phyloP scores from a whole-genome alignment of 129 eudicot genomes.

The Artemisia tridentata region DNA sequence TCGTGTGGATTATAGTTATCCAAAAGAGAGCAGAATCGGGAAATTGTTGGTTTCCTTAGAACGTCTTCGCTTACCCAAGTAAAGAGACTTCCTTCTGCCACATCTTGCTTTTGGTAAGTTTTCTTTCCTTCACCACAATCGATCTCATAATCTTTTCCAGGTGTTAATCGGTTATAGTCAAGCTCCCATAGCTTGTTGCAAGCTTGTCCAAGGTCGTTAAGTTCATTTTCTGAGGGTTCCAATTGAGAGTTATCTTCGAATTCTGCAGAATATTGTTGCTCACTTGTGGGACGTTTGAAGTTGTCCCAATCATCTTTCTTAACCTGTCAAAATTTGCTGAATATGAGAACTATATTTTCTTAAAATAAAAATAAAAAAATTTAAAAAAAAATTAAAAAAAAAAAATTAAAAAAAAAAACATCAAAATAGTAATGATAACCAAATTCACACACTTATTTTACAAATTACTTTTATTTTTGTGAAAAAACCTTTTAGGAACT shows the following conservation, averaged over 20 bases:
- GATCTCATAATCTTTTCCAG: conserved; percentile 81
- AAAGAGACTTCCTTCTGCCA: conserved; percentile 83
- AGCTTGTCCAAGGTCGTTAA: conserved; percentile 67
- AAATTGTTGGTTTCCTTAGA: conserved; percentile 57
- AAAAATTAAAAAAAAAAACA: no score
- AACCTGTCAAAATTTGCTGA: conserved; percentile 39
- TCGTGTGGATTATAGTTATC: conserved; percentile 93
- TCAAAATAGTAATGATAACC: no score
- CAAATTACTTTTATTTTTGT: no score
- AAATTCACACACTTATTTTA: no score
- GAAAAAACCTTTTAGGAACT: no score
- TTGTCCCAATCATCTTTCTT: conserved; percentile 61
- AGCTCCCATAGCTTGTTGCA: conserved; percentile 93
- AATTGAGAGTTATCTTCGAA: conserved; percentile 35
- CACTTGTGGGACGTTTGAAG: conserved; percentile 68
- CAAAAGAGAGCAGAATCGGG: conserved; percentile 83
- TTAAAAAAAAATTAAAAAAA: no score
- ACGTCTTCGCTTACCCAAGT: conserved; percentile 64
- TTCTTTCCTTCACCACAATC: conserved; percentile 95
- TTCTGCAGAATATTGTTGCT: conserved; percentile 70
- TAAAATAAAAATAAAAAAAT: no score
- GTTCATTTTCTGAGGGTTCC: conserved; percentile 69
- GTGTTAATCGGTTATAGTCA: conserved; percentile 75
- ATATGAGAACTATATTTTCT: no score
- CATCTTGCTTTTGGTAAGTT: conserved; percentile 66